Conservation (phyloP, 208 protist genomes). For the Leishmania arabica region DNA sequence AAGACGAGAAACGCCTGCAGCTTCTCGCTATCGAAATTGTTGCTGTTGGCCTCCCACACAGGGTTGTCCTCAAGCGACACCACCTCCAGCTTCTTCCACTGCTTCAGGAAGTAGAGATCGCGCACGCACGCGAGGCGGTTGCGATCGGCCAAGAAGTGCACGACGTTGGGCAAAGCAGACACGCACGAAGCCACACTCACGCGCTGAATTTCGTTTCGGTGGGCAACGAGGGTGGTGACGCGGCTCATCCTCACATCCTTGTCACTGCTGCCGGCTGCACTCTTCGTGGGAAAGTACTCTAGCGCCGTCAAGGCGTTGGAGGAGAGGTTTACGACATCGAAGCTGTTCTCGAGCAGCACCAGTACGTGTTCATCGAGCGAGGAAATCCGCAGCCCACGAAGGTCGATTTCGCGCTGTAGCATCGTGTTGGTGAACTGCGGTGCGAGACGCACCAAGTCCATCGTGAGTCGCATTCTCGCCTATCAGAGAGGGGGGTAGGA, state of each 20-base stretch:
- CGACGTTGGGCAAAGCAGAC: conserved; percentile 65
- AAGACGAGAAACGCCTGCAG: conserved; percentile 81
- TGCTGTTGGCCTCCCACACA: conserved; percentile 55
- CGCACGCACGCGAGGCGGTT: conserved; percentile 61
- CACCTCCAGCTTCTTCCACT: conserved; percentile 77
- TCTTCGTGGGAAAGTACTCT: conserved; percentile 71
- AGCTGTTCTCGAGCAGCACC: conserved; percentile 66
- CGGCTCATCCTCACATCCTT: conserved; percentile 51
- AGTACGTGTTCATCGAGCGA: conserved; percentile 78
- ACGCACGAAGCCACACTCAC: conserved; percentile 80
- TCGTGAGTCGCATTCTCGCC: conserved; percentile 71
- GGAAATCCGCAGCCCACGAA: conserved; percentile 78
- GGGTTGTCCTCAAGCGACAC: conserved; percentile 77
- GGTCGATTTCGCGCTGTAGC: conserved; percentile 82
- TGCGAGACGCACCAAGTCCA: conserved; percentile 70
- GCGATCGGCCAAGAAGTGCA: conserved; percentile 75
- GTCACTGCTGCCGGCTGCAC: background rate
- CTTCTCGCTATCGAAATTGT: conserved; percentile 37
- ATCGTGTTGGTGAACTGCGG: conserved; percentile 90
- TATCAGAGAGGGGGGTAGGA: background rate
- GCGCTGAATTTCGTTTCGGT: conserved; percentile 78
- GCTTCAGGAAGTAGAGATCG: conserved; percentile 68
- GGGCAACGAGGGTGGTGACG: conserved; percentile 72
- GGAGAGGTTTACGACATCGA: conserved; percentile 88
- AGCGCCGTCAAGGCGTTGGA: conserved; percentile 75